Evolutionary conservation across 2,329 filamentous ascomycete species (phyloP).

Genomic region (Penicillium palitans): DNA sequence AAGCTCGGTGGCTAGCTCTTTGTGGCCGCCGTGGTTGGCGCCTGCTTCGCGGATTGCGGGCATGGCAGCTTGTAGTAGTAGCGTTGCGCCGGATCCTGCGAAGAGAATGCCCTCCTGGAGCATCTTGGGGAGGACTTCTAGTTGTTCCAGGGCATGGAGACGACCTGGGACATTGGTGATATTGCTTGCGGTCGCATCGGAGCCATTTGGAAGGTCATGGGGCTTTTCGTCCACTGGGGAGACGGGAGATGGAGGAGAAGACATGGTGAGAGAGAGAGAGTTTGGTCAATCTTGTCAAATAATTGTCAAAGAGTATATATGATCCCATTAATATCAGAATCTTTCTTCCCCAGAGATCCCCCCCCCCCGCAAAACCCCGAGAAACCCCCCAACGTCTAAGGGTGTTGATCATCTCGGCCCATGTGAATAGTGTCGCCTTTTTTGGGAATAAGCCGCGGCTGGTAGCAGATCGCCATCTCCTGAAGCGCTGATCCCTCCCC

Average conservation of each 20-base stretch:
- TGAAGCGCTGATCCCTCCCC: slow-evolving; percentile 20
- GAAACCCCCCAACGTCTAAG: not conserved
- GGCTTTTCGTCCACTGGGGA: slow-evolving; percentile 22
- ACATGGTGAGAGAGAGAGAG: slow-evolving; percentile 8
- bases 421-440: slow-evolving; percentile 22
- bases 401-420: slow-evolving; percentile 12
- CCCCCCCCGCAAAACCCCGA: slow-evolving; percentile 17
- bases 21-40: slow-evolving; percentile 6
- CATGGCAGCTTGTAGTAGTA: slow-evolving; percentile 38
- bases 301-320: not conserved
- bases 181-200: slow-evolving; percentile 2
- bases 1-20: slow-evolving; percentile 32
- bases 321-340: not conserved
- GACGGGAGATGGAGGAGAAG: slow-evolving; percentile 20
- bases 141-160: slow-evolving; percentile 33
- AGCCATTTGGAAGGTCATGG: not conserved
- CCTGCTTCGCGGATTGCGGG: slow-evolving; percentile 26
- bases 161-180: slow-evolving; percentile 18
- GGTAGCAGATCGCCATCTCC: slow-evolving; percentile 25
- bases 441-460: slow-evolving; percentile 20
- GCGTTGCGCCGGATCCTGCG: slow-evolving; percentile 36
- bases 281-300: not conserved
- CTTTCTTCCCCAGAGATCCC: not conserved
- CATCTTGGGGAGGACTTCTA: slow-evolving; percentile 39
- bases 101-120: slow-evolving; percentile 39